Percentiles rank a stretch among this genome's conserved stretches.
These are phyloP conservation scores for Hypholoma fasciculare DNA, from an alignment of 768 basidiomycete species.

Conservation along the genomic window DNA sequence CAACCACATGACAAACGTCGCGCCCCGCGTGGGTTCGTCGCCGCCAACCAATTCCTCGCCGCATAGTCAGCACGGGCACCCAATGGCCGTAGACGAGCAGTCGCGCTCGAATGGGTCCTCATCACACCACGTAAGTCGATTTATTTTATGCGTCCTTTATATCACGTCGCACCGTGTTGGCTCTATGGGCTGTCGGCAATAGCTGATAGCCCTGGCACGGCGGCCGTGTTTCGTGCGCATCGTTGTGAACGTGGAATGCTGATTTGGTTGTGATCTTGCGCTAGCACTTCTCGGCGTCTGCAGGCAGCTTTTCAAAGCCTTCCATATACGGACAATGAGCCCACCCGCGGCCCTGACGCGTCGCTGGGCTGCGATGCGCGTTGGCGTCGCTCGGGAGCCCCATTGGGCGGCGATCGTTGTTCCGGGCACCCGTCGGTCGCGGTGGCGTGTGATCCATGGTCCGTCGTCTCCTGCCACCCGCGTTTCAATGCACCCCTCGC, in stretches of 20 bases:
- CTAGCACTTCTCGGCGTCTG: conserved; percentile 15
- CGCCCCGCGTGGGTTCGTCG: conserved; percentile 33
- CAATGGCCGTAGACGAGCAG: conserved; percentile 31
- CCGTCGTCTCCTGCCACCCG: no score
- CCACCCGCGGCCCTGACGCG: background rate
- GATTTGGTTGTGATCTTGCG: background rate
- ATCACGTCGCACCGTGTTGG: background rate
- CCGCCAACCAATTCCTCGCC: conserved; percentile 20
- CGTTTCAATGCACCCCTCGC: no score
- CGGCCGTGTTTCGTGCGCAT: background rate
- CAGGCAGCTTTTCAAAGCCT: conserved; percentile 23
- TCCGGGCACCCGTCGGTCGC: no score
- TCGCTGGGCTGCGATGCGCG: background rate
- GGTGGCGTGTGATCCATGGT: no score
- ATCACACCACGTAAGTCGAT: conserved; percentile 22
- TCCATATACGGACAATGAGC: conserved; percentile 25
- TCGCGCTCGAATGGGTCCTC: conserved; percentile 20
- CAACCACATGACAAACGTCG: conserved; percentile 45
- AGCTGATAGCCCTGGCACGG: background rate
- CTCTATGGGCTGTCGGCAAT: background rate
- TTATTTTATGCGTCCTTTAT: conserved; percentile 1
- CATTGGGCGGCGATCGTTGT: background rate
- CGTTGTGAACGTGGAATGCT: background rate
- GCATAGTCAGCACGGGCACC: conserved; percentile 19
- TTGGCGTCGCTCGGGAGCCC: background rate